Percentiles rank a stretch among this genome's conserved stretches.
Evolutionary conservation across 116 monocot species (phyloP).

Genomic region (Zostera marina): DNA sequence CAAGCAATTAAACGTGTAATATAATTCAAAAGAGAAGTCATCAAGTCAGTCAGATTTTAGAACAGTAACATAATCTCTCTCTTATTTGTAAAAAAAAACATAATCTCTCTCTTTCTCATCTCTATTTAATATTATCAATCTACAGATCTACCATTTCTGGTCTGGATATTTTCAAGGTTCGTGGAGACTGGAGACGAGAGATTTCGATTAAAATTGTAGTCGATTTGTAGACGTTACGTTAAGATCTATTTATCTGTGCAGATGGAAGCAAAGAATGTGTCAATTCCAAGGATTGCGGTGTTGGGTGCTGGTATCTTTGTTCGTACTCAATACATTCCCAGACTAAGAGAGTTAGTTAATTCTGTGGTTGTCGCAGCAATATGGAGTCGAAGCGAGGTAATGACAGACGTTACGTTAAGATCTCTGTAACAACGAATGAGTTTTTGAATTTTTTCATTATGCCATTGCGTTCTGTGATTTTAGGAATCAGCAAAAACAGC

Average conservation of each 20-base stretch:
- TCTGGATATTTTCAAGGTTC: no score
- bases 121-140: no score
- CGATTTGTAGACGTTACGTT: neutral
- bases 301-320: constrained; percentile 83
- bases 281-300: constrained; percentile 50
- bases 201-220: neutral
- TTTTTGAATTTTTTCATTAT: neutral
- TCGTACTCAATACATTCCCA: constrained; percentile 81
- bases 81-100: no score
- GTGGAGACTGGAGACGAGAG: neutral
- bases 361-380: constrained; percentile 39
- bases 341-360: constrained; percentile 57
- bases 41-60: no score
- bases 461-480: neutral
- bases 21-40: no score
- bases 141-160: no score
- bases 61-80: no score
- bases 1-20: no score
- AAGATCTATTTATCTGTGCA: constrained; percentile 1
- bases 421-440: neutral
- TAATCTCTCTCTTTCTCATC: no score
- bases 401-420: neutral
- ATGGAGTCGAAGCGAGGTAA: constrained; percentile 86
- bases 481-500: constrained; percentile 86
- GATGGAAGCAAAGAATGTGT: constrained; percentile 24